Evolutionary conservation across 768 basidiomycete genomes (phyloP).

Genomic region (Phaeotremella skinneri): DNA sequence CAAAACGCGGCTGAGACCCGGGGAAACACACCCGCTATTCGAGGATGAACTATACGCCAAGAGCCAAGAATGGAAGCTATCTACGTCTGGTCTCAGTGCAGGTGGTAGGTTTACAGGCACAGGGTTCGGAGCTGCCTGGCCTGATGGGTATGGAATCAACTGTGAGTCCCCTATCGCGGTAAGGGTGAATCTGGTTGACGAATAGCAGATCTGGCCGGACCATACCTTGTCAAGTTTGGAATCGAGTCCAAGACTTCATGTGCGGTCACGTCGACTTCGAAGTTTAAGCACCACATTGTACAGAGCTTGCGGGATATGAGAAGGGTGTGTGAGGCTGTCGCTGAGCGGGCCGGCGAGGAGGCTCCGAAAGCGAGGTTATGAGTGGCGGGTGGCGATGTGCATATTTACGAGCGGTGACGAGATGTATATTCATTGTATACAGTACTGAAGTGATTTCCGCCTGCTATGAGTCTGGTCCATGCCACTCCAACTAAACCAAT

Average conservation of each 20-base stretch:
- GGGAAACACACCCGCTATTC: conserved; percentile 65
- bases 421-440: too few relatives aligned
- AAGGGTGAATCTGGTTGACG: neutral
- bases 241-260: conserved; percentile 83
- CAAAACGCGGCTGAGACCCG: conserved; percentile 61
- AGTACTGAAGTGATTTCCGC: too few relatives aligned
- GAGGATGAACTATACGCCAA: conserved; percentile 71
- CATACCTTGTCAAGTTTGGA: conserved; percentile 80
- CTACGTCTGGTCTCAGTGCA: conserved; percentile 83
- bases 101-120: conserved; percentile 85
- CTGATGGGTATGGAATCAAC: conserved; percentile 90
- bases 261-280: conserved; percentile 65
- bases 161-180: conserved; percentile 59
- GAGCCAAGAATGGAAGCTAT: conserved; percentile 81
- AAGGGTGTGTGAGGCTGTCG: conserved; percentile 56
- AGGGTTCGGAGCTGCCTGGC: conserved; percentile 80
- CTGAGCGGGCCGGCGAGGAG: neutral
- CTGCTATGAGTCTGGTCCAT: too few relatives aligned
- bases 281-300: conserved; percentile 64
- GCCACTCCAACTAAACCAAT: too few relatives aligned
- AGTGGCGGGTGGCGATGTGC: conserved; percentile 2
- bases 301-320: conserved; percentile 71
- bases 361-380: conserved; percentile 24
- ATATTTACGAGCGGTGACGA: too few relatives aligned
- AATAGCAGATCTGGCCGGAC: conserved; percentile 72